Percentiles rank a stretch among this genome's conserved stretches.
These are phyloP conservation scores for Boletus sp. DNA, from an alignment of 1,284 basidiomycete species.

Conservation along the genomic window DNA sequence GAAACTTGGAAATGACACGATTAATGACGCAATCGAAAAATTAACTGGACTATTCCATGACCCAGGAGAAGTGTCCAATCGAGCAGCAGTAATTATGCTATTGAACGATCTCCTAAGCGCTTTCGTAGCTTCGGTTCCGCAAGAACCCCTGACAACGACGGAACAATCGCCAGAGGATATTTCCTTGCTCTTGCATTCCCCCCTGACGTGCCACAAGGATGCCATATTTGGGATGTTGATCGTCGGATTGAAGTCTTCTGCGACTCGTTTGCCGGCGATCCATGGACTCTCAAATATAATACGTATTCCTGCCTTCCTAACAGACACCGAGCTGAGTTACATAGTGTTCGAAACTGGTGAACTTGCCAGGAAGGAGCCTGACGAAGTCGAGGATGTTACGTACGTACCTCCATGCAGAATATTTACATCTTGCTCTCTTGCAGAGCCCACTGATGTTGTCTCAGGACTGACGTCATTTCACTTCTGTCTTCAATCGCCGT, in stretches of 20 bases:
- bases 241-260: conserved; percentile 54
- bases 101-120: conserved; percentile 59
- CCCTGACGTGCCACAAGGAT: conserved; percentile 69
- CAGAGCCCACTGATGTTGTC: conserved; percentile 3
- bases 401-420: conserved; percentile 23
- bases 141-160: conserved; percentile 1
- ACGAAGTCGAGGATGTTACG: conserved; percentile 58
- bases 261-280: conserved; percentile 58
- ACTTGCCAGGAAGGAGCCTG: conserved; percentile 54
- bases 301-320: conserved; percentile 60
- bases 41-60: conserved; percentile 73
- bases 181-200: conserved; percentile 12
- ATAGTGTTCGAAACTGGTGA: conserved; percentile 77
- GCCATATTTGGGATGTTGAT: conserved; percentile 66
- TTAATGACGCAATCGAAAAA: conserved; percentile 67
- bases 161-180: not conserved
- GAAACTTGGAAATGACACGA: conserved; percentile 63
- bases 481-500: conserved; percentile 67
- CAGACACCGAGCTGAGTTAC: conserved; percentile 73
- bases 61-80: conserved; percentile 72
- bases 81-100: conserved; percentile 64
- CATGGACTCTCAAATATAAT: conserved; percentile 60
- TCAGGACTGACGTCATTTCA: conserved; percentile 64
- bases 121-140: conserved; percentile 28
- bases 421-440: not conserved